A percentile compares a stretch with the other conserved stretches of the same genome.
Conservation (phyloP, 139 green algal species). For the Chlorella sp. region DNA sequence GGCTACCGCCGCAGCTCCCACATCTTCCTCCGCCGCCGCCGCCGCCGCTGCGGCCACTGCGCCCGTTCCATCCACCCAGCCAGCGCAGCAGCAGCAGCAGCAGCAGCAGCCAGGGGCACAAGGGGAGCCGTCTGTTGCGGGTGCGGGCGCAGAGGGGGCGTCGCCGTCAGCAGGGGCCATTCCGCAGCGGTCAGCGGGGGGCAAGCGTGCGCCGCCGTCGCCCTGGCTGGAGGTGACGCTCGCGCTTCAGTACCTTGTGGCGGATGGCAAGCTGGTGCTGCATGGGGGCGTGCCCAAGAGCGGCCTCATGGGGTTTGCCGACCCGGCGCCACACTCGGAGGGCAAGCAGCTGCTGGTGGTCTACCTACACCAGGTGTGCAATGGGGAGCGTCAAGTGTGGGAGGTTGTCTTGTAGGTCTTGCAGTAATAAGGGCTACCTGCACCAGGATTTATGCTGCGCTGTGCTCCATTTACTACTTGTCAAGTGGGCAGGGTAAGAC, state of each 20-base stretch:
- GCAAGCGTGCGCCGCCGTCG: constrained; percentile 10
- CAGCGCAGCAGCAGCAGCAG: too few relatives aligned
- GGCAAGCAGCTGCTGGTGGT: constrained; percentile 36
- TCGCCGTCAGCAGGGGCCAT: background rate
- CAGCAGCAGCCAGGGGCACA: background rate
- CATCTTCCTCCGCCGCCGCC: too few relatives aligned
- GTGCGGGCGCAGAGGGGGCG: background rate
- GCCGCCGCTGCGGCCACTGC: background rate
- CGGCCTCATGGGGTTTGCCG: constrained; percentile 54
- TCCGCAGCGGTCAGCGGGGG: background rate
- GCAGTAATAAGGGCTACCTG: background rate
- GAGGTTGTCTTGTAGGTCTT: background rate
- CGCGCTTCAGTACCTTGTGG: constrained; percentile 54
- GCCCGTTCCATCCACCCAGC: background rate
- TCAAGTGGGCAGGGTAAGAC: too few relatives aligned
- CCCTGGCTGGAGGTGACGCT: constrained; percentile 38
- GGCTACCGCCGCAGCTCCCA: background rate
- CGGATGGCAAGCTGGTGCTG: constrained; percentile 28
- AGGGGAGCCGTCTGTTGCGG: background rate
- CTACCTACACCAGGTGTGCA: constrained; percentile 7
- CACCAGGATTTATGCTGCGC: too few relatives aligned
- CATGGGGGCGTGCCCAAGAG: constrained; percentile 32
- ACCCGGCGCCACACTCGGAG: constrained; percentile 14
- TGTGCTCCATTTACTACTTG: too few relatives aligned
- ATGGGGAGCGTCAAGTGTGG: too few relatives aligned